Base-by-base conservation (phyloP, 805 yeast genomes). In the Candida mattraensis region DNA sequence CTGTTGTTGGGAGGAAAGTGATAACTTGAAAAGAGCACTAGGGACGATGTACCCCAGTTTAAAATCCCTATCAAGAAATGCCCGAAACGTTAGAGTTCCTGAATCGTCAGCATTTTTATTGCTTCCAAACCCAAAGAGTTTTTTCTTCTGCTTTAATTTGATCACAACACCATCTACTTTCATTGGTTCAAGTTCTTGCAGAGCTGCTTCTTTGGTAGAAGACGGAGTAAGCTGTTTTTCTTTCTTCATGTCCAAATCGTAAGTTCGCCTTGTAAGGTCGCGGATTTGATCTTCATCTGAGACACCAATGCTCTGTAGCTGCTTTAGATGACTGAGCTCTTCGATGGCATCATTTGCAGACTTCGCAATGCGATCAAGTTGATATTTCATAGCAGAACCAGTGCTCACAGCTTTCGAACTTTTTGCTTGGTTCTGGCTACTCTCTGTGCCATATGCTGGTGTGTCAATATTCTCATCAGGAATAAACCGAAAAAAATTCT, bases 281-380 rank as follows among this genome's bases (percentile, higher is more conserved):
- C 40, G 30, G 12, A 50, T 29, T n/a, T 44, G 48, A 4, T 26
- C 17, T 18, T 30, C 32, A 33, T 50, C 50, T 3, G 32, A 27
- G n/a, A 53, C 47, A 10, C 58, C 58, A 15, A 50, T 39, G 3
- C 34, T 21, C 32, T 30, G 30, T 19, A 53, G 26, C 26, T 48
- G 28, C 24, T 36, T 33, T 10, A 50, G 40, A 6, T 45, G 38
- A 2, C 28, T 37, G n/a, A 53, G 34, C 21, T 40, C 44, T 3
- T 26, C 35, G 1, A 40, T 37, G 3, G 42, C 35, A 5, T 49
- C 45, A 7, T 35, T 17, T 5, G 53, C 45, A 2, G 37, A 14
- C 18, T 38, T 48, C 15, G 46, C 37, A 2, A 53, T 30, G 9
- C 37, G 38, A 7, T 33, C 36, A 10, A 53, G 19, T 36, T 53